Conservation (phyloP, 2,329 filamentous ascomycete species). For the Fusarium sulawesiense region DNA sequence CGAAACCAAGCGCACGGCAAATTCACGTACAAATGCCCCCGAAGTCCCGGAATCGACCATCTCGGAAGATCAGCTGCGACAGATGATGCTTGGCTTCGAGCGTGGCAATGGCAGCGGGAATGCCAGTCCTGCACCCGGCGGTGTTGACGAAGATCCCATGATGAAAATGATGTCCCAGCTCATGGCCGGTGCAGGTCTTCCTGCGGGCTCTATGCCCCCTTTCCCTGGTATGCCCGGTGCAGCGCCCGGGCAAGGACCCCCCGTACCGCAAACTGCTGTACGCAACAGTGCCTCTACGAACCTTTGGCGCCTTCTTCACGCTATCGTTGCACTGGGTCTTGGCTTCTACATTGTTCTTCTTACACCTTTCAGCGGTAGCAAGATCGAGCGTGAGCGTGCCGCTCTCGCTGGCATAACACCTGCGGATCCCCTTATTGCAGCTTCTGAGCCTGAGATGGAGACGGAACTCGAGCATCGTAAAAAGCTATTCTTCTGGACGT, state of each 20-base stretch:
- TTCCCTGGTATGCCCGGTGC: slow-evolving; percentile 54
- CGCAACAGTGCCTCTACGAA: slow-evolving; percentile 53
- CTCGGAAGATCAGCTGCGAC: slow-evolving; percentile 70
- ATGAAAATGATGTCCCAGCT: slow-evolving; percentile 81
- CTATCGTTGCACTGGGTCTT: slow-evolving; percentile 75
- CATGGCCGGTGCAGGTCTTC: slow-evolving; percentile 59
- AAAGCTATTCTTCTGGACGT: slow-evolving; percentile 77
- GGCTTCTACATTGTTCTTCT: slow-evolving; percentile 76
- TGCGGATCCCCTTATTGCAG: slow-evolving; percentile 38
- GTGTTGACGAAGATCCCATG: slow-evolving; percentile 50
- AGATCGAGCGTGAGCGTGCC: slow-evolving; percentile 65
- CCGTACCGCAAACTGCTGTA: slow-evolving; percentile 47
- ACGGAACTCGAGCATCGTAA: slow-evolving; percentile 50
- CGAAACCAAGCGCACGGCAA: slow-evolving; percentile 59
- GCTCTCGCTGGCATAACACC: slow-evolving; percentile 44
- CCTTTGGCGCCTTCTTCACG: slow-evolving; percentile 80
- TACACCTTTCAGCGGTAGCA: slow-evolving; percentile 76
- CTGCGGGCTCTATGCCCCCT: slow-evolving; percentile 48
- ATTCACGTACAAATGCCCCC: slow-evolving; percentile 45
- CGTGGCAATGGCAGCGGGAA: slow-evolving; percentile 38
- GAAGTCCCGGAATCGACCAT: slow-evolving; percentile 51
- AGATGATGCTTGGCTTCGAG: slow-evolving; percentile 72
- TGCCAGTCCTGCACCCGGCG: slow-evolving; percentile 41
- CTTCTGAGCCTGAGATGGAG: slow-evolving; percentile 43
- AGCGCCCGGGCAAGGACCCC: slow-evolving; percentile 47